Evolutionary conservation across 2,329 filamentous ascomycete species (phyloP).

Genomic region (Nigrograna mackinnonii): DNA sequence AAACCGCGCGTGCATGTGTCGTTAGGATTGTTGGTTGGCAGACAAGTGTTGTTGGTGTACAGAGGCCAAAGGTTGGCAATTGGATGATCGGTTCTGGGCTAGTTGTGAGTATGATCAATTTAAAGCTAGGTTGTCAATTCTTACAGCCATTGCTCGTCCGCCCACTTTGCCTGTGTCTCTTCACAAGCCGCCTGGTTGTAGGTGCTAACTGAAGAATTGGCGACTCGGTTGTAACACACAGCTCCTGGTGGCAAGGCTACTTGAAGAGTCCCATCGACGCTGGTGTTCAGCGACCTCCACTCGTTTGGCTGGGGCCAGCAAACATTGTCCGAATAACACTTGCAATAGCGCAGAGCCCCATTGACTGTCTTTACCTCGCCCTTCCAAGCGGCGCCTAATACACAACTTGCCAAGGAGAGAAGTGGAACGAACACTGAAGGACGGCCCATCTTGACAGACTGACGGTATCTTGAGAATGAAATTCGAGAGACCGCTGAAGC

Average conservation of each 20-base stretch:
- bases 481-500: slow-evolving; percentile 2
- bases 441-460: slow-evolving; percentile 23
- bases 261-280: slow-evolving; percentile 29
- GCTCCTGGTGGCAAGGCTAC: slow-evolving; percentile 33
- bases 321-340: slow-evolving; percentile 38
- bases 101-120: not conserved
- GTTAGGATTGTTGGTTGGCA: slow-evolving; percentile 26
- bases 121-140: slow-evolving; percentile 3
- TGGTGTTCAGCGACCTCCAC: slow-evolving; percentile 32
- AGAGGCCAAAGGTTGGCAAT: slow-evolving; percentile 36
- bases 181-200: slow-evolving; percentile 31
- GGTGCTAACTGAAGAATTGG: slow-evolving; percentile 19
- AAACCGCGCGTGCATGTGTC: slow-evolving; percentile 33
- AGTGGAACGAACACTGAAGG: slow-evolving; percentile 20
- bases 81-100: slow-evolving; percentile 32
- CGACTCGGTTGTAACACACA: slow-evolving; percentile 28
- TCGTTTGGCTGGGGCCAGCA: slow-evolving; percentile 33
- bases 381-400: slow-evolving; percentile 24
- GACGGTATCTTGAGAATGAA: slow-evolving; percentile 1
- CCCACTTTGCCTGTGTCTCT: slow-evolving; percentile 27
- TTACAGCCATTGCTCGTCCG: slow-evolving; percentile 35
- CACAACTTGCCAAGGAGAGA: slow-evolving; percentile 20
- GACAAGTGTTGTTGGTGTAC: slow-evolving; percentile 38
- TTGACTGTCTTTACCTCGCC: slow-evolving; percentile 31
- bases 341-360: slow-evolving; percentile 32